Percentiles rank a stretch among this genome's conserved stretches.
Conservation (phyloP, 371 early-diverging fungal species). For the Mucor piriformis region DNA sequence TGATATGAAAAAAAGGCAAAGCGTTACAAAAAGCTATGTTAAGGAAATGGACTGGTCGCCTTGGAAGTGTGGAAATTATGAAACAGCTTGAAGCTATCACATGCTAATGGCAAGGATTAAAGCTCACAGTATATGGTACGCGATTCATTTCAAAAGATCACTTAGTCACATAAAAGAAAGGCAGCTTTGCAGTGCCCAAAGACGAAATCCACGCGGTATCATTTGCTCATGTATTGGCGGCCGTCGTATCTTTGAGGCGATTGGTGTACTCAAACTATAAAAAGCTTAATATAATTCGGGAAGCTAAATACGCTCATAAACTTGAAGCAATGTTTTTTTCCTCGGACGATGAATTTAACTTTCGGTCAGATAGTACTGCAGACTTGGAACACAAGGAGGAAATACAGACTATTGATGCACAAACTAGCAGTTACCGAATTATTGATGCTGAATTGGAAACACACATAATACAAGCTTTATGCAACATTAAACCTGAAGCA, state of each 20-base stretch:
- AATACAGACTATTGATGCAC: too few relatives aligned
- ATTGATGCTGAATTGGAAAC: too few relatives aligned
- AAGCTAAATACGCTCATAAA: conserved; percentile 14
- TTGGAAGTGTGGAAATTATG: conserved; percentile 21
- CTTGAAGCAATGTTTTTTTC: conserved; percentile 10
- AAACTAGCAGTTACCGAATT: too few relatives aligned
- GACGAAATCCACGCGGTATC: conserved; percentile 18
- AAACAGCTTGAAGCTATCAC: conserved; percentile 28
- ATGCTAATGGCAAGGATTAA: conserved; percentile 22
- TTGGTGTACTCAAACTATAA: conserved; percentile 14
- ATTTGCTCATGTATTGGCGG: conserved; percentile 17
- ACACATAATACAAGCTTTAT: too few relatives aligned
- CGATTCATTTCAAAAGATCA: conserved; percentile 15
- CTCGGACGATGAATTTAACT: conserved; percentile 3
- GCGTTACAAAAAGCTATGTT: conserved; percentile 20
- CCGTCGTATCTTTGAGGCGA: conserved; percentile 21
- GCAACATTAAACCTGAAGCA: too few relatives aligned
- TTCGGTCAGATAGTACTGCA: neutral
- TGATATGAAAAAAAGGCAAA: conserved; percentile 18
- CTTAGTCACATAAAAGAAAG: conserved; percentile 15
- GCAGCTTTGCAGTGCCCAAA: conserved; percentile 6
- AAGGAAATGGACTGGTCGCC: conserved; percentile 11
- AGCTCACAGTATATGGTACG: conserved; percentile 15
- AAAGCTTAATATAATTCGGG: conserved; percentile 20
- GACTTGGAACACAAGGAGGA: too few relatives aligned